Conservation (phyloP, 176 grass and related monocot genomes). For the Calamus simplicifolius region DNA sequence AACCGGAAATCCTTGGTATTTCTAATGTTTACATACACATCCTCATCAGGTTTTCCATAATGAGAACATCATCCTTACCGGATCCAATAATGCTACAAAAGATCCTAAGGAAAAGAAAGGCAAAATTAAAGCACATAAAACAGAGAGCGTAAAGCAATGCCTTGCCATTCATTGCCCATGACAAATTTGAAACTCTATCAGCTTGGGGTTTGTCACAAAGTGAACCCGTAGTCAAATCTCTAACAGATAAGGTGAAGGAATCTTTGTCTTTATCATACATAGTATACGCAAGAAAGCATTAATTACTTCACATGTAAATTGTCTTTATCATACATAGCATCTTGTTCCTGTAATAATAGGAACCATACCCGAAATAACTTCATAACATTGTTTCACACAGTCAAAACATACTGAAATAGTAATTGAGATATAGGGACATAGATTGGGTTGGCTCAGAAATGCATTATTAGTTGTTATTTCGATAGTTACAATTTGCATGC, state of each 20-base stretch:
- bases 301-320: too few species aligned
- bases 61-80: constrained; percentile 58
- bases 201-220: constrained; percentile 63
- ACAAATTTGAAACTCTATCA: constrained; percentile 66
- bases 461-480: too few species aligned
- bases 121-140: constrained; percentile 3
- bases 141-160: constrained; percentile 72
- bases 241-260: constrained; percentile 78
- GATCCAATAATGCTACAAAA: constrained; percentile 90
- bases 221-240: constrained; percentile 64
- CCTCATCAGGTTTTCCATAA: constrained; percentile 76
- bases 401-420: too few species aligned
- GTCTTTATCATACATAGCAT: too few species aligned
- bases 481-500: too few species aligned
- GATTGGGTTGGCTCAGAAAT: too few species aligned
- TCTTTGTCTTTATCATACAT: constrained; percentile 97
- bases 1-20: constrained; percentile 88
- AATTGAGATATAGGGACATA: too few species aligned
- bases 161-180: constrained; percentile 90
- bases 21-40: constrained; percentile 82
- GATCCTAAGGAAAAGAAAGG: constrained; percentile 44
- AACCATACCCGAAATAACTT: too few species aligned
- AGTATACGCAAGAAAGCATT: constrained; percentile 91
- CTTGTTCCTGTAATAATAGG: too few species aligned
- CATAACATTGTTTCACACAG: too few species aligned